These are phyloP conservation scores for Fusarium sp. DNA, from an alignment of 2,329 filamentous ascomycete species.

Conservation along the genomic window DNA sequence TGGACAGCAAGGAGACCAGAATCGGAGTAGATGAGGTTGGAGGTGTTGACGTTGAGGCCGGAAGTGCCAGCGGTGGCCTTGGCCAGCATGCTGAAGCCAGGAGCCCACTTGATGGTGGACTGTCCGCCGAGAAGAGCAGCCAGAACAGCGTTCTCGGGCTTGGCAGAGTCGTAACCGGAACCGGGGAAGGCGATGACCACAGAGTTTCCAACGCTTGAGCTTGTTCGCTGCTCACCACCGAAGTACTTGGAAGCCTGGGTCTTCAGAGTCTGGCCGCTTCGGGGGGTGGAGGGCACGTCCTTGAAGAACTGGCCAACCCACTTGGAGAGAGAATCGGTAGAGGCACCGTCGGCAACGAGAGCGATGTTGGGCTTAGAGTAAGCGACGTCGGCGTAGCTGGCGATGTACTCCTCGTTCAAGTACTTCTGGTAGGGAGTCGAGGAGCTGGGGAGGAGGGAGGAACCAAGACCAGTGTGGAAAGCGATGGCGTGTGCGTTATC, in stretches of 20 bases:
- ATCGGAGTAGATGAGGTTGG: conserved; percentile 90
- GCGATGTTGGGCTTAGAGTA: conserved; percentile 94
- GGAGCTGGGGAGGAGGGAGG: conserved; percentile 78
- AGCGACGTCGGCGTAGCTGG: conserved; percentile 80
- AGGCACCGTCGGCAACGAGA: conserved; percentile 89
- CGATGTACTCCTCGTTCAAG: conserved; percentile 80
- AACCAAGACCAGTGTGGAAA: conserved; percentile 93
- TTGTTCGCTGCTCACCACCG: conserved; percentile 92
- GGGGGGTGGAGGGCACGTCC: conserved; percentile 69
- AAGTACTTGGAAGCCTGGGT: conserved; percentile 83
- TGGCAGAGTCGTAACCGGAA: conserved; percentile 83
- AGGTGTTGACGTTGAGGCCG: conserved; percentile 77
- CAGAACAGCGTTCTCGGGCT: conserved; percentile 90
- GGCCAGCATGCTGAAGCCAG: conserved; percentile 90
- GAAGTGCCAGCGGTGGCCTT: conserved; percentile 79
- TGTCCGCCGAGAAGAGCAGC: conserved; percentile 90
- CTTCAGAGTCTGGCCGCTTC: conserved; percentile 67
- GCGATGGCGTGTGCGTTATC: conserved; percentile 88
- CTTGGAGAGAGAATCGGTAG: conserved; percentile 80
- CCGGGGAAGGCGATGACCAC: conserved; percentile 94
- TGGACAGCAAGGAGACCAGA: conserved; percentile 90
- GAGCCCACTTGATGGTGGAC: conserved; percentile 93
- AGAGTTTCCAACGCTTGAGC: conserved; percentile 82
- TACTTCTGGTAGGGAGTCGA: conserved; percentile 82
- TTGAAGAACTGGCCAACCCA: conserved; percentile 96